phyloP scores from a whole-genome alignment of 768 basidiomycete genomes.

The Naganishia vaughanmartiniae region DNA sequence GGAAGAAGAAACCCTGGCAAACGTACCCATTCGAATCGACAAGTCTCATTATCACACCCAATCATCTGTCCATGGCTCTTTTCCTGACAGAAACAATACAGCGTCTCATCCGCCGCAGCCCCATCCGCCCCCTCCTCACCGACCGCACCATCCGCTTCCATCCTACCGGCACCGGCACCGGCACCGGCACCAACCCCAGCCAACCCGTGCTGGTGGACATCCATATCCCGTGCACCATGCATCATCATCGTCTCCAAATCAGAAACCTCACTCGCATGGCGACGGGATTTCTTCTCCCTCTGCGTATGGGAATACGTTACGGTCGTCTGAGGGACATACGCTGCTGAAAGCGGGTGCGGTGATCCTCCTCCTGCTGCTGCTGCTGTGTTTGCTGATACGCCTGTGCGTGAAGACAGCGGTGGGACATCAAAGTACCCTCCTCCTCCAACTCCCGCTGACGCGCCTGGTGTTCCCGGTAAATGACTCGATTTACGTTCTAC shows the following conservation, averaged over 20 bases:
- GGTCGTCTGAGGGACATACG: not conserved
- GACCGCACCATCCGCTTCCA: slow-evolving; percentile 53
- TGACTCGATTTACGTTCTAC: slow-evolving; percentile 43
- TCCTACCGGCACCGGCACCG: slow-evolving; percentile 34
- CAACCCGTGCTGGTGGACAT: too few species aligned
- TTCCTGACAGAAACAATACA: slow-evolving; percentile 81
- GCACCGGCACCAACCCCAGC: not conserved
- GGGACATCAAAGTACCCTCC: slow-evolving; percentile 29
- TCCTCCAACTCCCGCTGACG: slow-evolving; percentile 15
- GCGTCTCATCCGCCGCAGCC: slow-evolving; percentile 62
- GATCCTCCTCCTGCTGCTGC: not conserved
- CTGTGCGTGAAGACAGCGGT: slow-evolving; percentile 29
- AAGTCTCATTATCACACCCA: slow-evolving; percentile 77
- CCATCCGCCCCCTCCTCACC: slow-evolving; percentile 52
- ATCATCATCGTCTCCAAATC: not conserved
- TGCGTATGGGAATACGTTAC: not conserved
- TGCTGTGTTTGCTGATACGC: slow-evolving; percentile 26
- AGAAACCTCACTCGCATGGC: slow-evolving; percentile 15
- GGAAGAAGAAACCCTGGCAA: slow-evolving; percentile 4
- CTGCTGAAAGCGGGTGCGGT: slow-evolving; percentile 4
- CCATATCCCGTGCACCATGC: not conserved
- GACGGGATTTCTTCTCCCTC: not conserved
- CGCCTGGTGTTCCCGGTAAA: slow-evolving; percentile 30
- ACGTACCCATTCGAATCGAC: slow-evolving; percentile 88
- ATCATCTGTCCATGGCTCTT: slow-evolving; percentile 93